Base-by-base conservation (phyloP, 1,139 yeast genomes). In the Spencermartinsiella ligniputridi region DNA sequence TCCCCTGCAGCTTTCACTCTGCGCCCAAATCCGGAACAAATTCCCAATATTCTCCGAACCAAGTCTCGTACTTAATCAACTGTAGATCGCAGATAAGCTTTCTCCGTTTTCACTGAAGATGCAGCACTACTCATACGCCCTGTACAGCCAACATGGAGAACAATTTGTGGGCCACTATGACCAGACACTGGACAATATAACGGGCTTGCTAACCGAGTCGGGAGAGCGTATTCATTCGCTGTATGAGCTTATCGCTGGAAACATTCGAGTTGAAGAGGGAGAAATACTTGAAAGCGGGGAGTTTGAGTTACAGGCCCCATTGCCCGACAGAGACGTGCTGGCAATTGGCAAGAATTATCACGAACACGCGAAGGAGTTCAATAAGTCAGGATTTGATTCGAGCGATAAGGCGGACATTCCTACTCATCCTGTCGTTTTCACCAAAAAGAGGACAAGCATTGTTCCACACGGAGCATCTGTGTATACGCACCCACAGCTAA, bases 371-470 rank as follows among this genome's bases (percentile, higher is more conserved):
- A 27, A 9, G n/a, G 32, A 27, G 32, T 27, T 27, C 32, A 27
- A 27, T 15, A 27, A 27, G 15, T 27, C 32, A 5, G 32, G 32
- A 11, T 27, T 27, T 15, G 32, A 27, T n/a, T 9, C 32, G 15
- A 27, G 32, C 15, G 32, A 27, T 33, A 30, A 37, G 18, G 15
- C 18, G 17, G 44, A 33, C 12, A 12, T 40, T 2, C 43, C 43
- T 9, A 40, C 37, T 3, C 20, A 34, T 12, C 44, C 40, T 2
- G 25, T 41, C 12, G 19, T 41, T 25, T 37, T 41, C 25, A 41
- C 29, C 25, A 41, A 36, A 21, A 35, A 33, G 39, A 8, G 36
- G 8, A 42, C 46, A 5, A 33, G 38, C 20, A 40, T 40, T 20
- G 36, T 35, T 12, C 34, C 34, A 9, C 35, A 37, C n/a, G 43